A percentile compares a stretch with the other conserved stretches of the same genome.
Conservation (phyloP, 2,329 filamentous ascomycete species). For the Dactylellina cionopaga region DNA sequence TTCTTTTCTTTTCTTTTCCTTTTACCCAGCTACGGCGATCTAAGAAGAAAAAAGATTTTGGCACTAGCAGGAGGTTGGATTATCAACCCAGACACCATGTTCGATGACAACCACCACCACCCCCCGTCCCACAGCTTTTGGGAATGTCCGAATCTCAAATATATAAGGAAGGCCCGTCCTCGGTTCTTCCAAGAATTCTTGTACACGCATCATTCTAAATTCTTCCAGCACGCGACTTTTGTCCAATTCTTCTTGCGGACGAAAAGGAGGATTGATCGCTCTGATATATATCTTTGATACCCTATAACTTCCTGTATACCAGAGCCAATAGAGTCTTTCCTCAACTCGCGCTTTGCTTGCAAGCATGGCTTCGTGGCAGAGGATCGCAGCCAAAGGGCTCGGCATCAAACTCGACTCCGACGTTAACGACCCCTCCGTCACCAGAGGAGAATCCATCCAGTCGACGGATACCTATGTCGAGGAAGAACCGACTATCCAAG, state of each 20-base stretch:
- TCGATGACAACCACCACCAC: neutral
- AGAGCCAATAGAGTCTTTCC: neutral
- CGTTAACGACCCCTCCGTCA: constrained; percentile 10
- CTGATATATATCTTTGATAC: neutral
- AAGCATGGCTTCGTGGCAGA: constrained; percentile 43
- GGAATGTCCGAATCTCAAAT: constrained; percentile 10
- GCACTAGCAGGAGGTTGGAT: neutral
- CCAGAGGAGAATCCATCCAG: constrained; percentile 51
- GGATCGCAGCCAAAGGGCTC: constrained; percentile 38
- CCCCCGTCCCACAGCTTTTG: neutral
- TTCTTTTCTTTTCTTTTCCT: too few species aligned
- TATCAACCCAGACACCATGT: constrained; percentile 15
- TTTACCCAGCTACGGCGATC: neutral
- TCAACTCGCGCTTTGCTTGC: neutral
- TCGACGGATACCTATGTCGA: constrained; percentile 82
- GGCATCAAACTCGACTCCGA: constrained; percentile 53
- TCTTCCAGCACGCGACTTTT: constrained; percentile 37
- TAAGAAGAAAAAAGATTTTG: neutral
- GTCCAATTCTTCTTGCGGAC: neutral
- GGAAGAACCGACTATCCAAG: constrained; percentile 76
- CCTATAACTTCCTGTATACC: neutral
- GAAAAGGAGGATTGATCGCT: neutral
- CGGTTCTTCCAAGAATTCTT: constrained; percentile 11
- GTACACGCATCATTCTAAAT: neutral
- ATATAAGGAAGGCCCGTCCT: constrained; percentile 23